phyloP scores from a whole-genome alignment of 2,329 filamentous ascomycete genomes.

The Scedosporium aurantiacum region DNA sequence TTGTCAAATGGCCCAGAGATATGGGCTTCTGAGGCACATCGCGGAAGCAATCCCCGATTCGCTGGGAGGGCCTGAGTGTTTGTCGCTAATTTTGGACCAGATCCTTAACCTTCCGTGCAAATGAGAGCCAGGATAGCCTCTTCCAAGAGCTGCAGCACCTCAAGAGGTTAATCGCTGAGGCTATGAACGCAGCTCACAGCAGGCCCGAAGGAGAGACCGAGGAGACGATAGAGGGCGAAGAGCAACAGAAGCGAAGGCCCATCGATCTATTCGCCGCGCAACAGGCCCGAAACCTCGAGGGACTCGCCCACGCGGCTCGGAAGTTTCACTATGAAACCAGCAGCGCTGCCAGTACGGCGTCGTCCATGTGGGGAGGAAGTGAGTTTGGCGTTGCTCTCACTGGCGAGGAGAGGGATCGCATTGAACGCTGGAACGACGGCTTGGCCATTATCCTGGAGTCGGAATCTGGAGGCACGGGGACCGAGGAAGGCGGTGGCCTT shows the following conservation, averaged over 20 bases:
- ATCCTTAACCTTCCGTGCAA: slow-evolving; percentile 4
- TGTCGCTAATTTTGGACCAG: background rate
- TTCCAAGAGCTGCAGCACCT: slow-evolving; percentile 3
- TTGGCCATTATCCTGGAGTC: background rate
- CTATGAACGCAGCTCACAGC: background rate
- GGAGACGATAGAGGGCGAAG: background rate
- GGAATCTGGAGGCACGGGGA: background rate
- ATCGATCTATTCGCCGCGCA: background rate
- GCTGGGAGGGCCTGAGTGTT: background rate
- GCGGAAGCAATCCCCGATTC: background rate
- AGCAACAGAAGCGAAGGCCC: background rate
- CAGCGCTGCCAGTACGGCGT: background rate
- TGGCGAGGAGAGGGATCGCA: slow-evolving; percentile 2
- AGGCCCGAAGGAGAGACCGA: background rate
- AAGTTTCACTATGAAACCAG: slow-evolving; percentile 2
- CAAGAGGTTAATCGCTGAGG: background rate
- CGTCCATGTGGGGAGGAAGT: background rate
- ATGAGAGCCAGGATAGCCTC: slow-evolving; percentile 1
- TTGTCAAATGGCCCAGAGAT: no score
- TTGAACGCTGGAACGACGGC: background rate
- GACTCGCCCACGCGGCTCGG: slow-evolving; percentile 2
- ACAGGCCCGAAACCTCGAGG: slow-evolving; percentile 3
- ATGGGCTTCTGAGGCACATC: background rate
- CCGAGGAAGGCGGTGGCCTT: background rate
- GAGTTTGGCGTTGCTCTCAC: background rate